Conservation (phyloP, 2,329 filamentous ascomycete species). For the Amylocarpus encephaloides region DNA sequence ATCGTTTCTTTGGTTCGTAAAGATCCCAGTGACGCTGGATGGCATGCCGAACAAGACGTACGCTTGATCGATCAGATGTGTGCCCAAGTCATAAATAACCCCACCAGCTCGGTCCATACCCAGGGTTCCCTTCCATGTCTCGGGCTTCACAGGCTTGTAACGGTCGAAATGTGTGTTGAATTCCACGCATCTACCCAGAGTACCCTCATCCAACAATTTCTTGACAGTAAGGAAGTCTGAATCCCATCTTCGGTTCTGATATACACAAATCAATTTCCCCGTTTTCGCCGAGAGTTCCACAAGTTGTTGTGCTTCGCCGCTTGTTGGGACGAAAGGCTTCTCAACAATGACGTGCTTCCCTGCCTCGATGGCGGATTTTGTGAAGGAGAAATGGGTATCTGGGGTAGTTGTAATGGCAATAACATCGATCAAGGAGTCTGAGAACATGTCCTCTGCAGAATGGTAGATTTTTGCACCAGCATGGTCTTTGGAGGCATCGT, state of each 20-base stretch:
- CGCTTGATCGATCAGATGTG: conserved; percentile 70
- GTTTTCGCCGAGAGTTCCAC: conserved; percentile 35
- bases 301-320: conserved; percentile 60
- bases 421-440: conserved; percentile 60
- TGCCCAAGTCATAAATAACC: conserved; percentile 66
- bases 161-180: conserved; percentile 79
- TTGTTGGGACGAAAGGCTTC: conserved; percentile 74
- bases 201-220: conserved; percentile 52
- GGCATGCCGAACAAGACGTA: conserved; percentile 67
- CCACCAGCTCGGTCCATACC: conserved; percentile 57
- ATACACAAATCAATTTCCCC: conserved; percentile 39
- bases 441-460: conserved; percentile 54
- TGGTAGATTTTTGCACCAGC: conserved; percentile 59
- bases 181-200: conserved; percentile 66
- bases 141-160: conserved; percentile 53
- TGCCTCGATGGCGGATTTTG: conserved; percentile 57
- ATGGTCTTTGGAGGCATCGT: conserved; percentile 64
- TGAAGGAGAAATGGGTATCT: conserved; percentile 61
- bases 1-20: conserved; percentile 58
- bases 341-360: conserved; percentile 77
- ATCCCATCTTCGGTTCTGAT: conserved; percentile 60
- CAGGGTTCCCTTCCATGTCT: conserved; percentile 61
- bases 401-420: conserved; percentile 68
- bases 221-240: conserved; percentile 67
- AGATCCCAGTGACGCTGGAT: conserved; percentile 57